phyloP scores from a whole-genome alignment of 768 basidiomycete genomes.

The Boletellus emodensis region DNA sequence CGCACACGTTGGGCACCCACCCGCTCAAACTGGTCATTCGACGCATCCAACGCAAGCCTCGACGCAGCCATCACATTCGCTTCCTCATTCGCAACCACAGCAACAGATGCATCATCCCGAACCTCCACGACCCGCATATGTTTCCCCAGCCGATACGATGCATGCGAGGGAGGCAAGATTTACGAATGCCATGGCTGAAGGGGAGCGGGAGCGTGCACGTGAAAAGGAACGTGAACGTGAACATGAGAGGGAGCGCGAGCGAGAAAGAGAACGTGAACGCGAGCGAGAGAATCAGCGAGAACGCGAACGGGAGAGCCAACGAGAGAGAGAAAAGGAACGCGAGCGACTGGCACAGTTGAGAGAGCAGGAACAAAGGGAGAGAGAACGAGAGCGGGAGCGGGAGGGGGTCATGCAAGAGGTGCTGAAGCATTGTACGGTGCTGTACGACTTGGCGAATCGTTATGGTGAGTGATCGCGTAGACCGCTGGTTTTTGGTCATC shows the following conservation, averaged over 20 bases:
- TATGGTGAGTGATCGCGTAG: conserved; percentile 46
- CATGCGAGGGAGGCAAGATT: conserved; percentile 25
- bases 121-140: conserved; percentile 19
- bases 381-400: conserved; percentile 20
- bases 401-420: conserved; percentile 24
- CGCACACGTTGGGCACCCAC: conserved; percentile 11
- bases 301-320: conserved; percentile 19
- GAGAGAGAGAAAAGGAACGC: conserved; percentile 22
- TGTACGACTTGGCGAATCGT: conserved; percentile 63
- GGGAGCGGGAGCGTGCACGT: conserved; percentile 19
- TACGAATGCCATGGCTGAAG: conserved; percentile 7
- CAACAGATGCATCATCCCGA: conserved; percentile 26
- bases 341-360: conserved; percentile 20
- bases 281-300: conserved; percentile 20
- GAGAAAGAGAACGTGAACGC: conserved; percentile 20
- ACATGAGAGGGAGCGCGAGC: conserved; percentile 5
- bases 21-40: conserved; percentile 14
- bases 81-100: conserved; percentile 26
- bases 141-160: conserved; percentile 28
- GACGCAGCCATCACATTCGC: conserved; percentile 25
- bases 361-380: conserved; percentile 22
- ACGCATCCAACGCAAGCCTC: conserved; percentile 16
- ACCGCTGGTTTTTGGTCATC: not conserved
- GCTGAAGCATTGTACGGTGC: conserved; percentile 49
- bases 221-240: conserved; percentile 11